Evolutionary conservation across 345 rosid species (phyloP).

Genomic region (Brassica rapa): DNA sequence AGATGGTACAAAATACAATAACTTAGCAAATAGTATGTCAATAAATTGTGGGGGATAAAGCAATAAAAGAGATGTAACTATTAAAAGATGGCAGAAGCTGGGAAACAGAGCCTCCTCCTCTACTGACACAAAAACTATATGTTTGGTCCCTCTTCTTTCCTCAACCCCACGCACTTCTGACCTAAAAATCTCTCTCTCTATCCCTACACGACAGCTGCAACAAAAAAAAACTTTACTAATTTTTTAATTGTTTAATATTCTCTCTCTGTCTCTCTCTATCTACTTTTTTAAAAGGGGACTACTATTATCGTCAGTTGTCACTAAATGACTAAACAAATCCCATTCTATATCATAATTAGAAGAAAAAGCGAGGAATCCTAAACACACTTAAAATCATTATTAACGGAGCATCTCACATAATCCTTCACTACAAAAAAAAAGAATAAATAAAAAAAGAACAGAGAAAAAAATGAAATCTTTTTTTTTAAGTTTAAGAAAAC

Average conservation of each 20-base stretch:
- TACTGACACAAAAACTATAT: conserved; percentile 8
- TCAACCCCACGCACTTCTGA: conserved; percentile 23
- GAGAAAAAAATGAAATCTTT: background rate
- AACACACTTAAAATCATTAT: conserved; percentile 22
- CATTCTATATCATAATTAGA: conserved; percentile 26
- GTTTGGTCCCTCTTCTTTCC: conserved; percentile 34
- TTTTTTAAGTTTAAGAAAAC: background rate
- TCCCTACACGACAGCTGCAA: conserved; percentile 28
- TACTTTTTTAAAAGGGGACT: background rate
- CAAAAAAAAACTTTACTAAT: background rate
- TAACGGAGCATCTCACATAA: background rate
- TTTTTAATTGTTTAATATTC: background rate
- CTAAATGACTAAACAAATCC: conserved; percentile 29
- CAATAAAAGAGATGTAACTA: background rate
- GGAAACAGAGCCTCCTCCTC: conserved; percentile 27
- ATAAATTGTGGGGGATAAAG: conserved; percentile 7
- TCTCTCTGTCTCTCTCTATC: background rate
- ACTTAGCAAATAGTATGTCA: background rate
- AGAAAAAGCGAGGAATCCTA: conserved; percentile 35
- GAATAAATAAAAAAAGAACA: background rate
- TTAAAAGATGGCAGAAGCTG: conserved; percentile 17
- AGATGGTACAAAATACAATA: background rate
- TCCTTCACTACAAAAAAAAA: background rate
- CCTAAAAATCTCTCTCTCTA: conserved; percentile 22
- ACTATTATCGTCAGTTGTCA: conserved; percentile 26